phyloP scores from a whole-genome alignment of 2,329 filamentous ascomycete genomes.

The Exophiala aquamarina region DNA sequence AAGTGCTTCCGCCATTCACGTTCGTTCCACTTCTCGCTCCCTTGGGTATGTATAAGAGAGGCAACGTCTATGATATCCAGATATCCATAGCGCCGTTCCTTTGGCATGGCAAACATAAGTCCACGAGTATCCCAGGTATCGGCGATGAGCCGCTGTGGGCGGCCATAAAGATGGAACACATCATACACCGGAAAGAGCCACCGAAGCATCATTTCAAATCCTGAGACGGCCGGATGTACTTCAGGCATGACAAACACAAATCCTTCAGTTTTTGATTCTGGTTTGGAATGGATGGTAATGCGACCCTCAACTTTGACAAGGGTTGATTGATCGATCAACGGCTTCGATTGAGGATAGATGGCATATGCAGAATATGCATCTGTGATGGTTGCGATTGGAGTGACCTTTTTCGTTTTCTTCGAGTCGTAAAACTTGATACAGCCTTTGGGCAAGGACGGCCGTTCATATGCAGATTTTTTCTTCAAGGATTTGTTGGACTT shows the following conservation, averaged over 20 bases:
- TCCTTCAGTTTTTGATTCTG: constrained; percentile 77
- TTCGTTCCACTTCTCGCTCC: constrained; percentile 77
- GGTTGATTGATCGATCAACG: constrained; percentile 90
- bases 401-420: constrained; percentile 87
- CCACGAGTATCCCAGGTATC: constrained; percentile 84
- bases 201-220: constrained; percentile 92
- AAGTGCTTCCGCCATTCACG: constrained; percentile 84
- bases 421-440: constrained; percentile 94
- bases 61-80: constrained; percentile 85
- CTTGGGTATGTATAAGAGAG: constrained; percentile 73
- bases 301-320: constrained; percentile 90
- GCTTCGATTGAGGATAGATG: constrained; percentile 92
- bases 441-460: constrained; percentile 72
- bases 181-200: constrained; percentile 95
- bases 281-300: constrained; percentile 80
- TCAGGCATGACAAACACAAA: constrained; percentile 99
- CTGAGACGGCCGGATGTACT: constrained; percentile 82
- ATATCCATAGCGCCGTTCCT: constrained; percentile 83
- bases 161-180: constrained; percentile 86
- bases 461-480: constrained; percentile 82
- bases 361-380: constrained; percentile 92
- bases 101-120: constrained; percentile 97
- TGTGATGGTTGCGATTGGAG: constrained; percentile 86
- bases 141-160: constrained; percentile 80
- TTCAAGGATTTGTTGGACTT: constrained; percentile 79